A percentile compares a stretch with the other conserved stretches of the same genome.
These are phyloP conservation scores for Excoecaria agallocha DNA, from an alignment of 345 rosid genomes.

Conservation along the genomic window DNA sequence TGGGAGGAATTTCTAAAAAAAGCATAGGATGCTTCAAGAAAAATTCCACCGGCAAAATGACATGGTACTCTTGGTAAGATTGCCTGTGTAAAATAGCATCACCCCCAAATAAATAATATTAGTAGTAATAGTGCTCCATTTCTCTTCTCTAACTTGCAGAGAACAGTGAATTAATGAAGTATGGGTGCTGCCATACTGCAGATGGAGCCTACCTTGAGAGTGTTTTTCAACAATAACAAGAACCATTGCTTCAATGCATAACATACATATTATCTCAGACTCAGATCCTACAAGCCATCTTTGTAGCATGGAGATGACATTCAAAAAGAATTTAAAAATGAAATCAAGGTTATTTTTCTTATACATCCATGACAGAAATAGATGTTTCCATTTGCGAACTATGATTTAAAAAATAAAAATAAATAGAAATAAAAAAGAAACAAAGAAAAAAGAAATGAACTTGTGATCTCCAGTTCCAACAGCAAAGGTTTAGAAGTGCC, in stretches of 20 bases:
- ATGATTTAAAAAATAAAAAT: not conserved
- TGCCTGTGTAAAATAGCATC: not conserved
- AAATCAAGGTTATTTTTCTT: not conserved
- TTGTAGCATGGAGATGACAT: not conserved
- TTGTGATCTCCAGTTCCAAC: not conserved
- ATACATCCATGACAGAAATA: not conserved
- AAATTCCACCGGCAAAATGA: not conserved
- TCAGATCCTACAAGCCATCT: not conserved
- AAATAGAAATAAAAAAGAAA: too few species aligned
- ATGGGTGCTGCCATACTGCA: not conserved
- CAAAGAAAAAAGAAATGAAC: not conserved
- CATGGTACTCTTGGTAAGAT: too few species aligned
- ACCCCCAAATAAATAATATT: not conserved
- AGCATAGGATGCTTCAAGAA: not conserved
- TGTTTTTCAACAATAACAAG: not conserved
- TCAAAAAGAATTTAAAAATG: not conserved
- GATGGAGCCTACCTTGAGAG: not conserved
- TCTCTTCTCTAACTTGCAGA: not conserved
- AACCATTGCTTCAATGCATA: not conserved
- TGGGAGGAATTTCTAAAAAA: not conserved
- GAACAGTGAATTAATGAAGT: not conserved
- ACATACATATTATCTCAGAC: slow-evolving; percentile 2
- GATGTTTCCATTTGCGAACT: not conserved
- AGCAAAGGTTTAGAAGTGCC: too few species aligned
- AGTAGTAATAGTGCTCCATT: not conserved